These are phyloP conservation scores for Monosporascus sp. DNA, from an alignment of 2,329 filamentous ascomycete species.

Conservation along the genomic window DNA sequence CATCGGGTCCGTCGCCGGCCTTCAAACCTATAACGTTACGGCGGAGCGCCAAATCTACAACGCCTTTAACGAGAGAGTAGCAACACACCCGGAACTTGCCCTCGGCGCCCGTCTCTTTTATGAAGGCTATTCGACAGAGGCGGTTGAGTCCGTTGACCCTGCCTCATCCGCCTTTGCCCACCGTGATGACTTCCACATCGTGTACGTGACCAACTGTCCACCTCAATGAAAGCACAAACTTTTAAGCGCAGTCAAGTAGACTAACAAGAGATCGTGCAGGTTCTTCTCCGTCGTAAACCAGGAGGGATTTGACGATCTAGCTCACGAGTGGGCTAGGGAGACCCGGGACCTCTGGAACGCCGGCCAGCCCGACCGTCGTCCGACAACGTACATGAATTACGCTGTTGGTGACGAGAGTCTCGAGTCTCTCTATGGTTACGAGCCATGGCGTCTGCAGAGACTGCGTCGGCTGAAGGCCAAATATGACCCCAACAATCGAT, in stretches of 20 bases:
- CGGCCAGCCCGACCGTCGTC: constrained; percentile 6
- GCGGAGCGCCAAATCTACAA: constrained; percentile 16
- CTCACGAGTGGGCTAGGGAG: constrained; percentile 2
- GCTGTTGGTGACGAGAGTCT: constrained; percentile 14
- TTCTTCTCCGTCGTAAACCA: neutral
- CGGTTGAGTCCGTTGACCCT: constrained; percentile 4
- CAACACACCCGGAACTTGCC: constrained; percentile 1
- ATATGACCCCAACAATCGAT: constrained; percentile 29
- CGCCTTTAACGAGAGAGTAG: constrained; percentile 8
- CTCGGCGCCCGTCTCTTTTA: constrained; percentile 3
- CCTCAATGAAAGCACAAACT: too few species aligned
- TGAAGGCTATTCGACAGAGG: constrained; percentile 18
- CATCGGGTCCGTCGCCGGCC: constrained; percentile 6
- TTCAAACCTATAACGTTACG: constrained; percentile 15
- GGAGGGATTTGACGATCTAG: neutral
- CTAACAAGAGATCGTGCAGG: neutral
- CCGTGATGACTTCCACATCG: constrained; percentile 1
- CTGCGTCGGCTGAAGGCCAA: constrained; percentile 27
- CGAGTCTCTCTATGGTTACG: constrained; percentile 18
- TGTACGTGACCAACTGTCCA: too few species aligned
- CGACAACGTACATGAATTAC: constrained; percentile 19
- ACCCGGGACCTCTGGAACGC: constrained; percentile 11
- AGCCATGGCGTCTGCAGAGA: constrained; percentile 25
- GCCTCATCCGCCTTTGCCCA: constrained; percentile 10
- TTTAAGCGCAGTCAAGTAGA: too few species aligned